These are phyloP conservation scores for Cerioporus squamosus DNA, from an alignment of 1,284 basidiomycete species.

Conservation along the genomic window DNA sequence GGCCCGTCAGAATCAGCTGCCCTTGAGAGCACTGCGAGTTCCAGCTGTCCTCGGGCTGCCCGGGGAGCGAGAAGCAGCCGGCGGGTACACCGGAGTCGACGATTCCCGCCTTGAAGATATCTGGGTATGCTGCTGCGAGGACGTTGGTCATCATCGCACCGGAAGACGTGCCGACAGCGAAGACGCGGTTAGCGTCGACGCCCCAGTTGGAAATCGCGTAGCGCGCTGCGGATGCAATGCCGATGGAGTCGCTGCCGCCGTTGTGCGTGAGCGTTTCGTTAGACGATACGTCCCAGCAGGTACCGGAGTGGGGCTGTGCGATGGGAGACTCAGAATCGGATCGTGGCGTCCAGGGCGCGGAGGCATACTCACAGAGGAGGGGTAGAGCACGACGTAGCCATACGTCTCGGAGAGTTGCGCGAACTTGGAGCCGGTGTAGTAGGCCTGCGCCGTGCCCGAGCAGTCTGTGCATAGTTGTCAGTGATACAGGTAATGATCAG, in stretches of 20 bases:
- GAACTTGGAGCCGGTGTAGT: constrained; percentile 53
- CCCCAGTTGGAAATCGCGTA: constrained; percentile 54
- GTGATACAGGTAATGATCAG: too few species aligned
- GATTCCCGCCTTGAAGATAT: constrained; percentile 53
- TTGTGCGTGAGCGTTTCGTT: constrained; percentile 56
- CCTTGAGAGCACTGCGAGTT: constrained; percentile 47
- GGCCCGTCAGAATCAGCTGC: constrained; percentile 46
- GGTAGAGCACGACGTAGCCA: constrained; percentile 51
- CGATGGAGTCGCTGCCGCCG: constrained; percentile 56
- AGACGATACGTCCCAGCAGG: constrained; percentile 61
- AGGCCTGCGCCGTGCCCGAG: constrained; percentile 53
- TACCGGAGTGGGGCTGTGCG: constrained; percentile 45
- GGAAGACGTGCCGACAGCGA: constrained; percentile 54
- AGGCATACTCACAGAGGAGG: constrained; percentile 52
- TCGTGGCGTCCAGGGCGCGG: constrained; percentile 24
- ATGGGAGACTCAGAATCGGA: not conserved
- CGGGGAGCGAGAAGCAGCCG: constrained; percentile 54
- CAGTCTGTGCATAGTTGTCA: constrained; percentile 34
- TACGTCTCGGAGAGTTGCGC: constrained; percentile 53
- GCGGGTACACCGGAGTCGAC: constrained; percentile 58
- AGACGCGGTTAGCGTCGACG: constrained; percentile 50
- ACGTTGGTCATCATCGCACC: constrained; percentile 70
- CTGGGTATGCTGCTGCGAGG: constrained; percentile 56
- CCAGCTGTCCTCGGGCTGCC: constrained; percentile 44
- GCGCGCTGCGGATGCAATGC: constrained; percentile 51